These are phyloP conservation scores for Colletotrichum cereale DNA, from an alignment of 2,329 filamentous ascomycete genomes.

Conservation along the genomic window DNA sequence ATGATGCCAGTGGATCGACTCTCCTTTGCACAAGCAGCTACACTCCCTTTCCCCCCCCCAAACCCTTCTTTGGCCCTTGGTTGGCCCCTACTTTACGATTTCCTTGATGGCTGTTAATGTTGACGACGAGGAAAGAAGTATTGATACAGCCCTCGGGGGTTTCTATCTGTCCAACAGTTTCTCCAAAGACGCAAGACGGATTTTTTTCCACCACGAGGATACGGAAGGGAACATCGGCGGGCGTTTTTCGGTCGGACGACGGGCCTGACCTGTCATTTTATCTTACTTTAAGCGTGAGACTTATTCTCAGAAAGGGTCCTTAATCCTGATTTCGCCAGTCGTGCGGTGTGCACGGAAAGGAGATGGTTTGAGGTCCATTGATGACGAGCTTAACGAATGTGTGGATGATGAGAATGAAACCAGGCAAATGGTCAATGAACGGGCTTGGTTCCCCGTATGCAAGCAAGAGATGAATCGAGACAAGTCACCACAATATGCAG, in stretches of 20 bases:
- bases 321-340: background rate
- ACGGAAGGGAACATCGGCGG: constrained; percentile 31
- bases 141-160: constrained; percentile 33
- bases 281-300: constrained; percentile 13
- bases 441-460: constrained; percentile 5
- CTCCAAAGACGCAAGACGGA: constrained; percentile 38
- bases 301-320: constrained; percentile 2
- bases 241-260: constrained; percentile 30
- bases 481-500: background rate
- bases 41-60: constrained; percentile 5
- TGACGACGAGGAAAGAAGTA: constrained; percentile 35
- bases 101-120: constrained; percentile 31
- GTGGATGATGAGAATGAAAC: constrained; percentile 23
- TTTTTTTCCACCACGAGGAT: constrained; percentile 35
- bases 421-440: constrained; percentile 5
- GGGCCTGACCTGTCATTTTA: constrained; percentile 12
- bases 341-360: constrained; percentile 3
- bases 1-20: constrained; percentile 39
- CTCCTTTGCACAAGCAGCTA: constrained; percentile 32
- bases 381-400: constrained; percentile 27
- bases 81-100: constrained; percentile 27
- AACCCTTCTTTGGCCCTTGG: constrained; percentile 25
- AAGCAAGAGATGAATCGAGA: constrained; percentile 32
- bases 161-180: constrained; percentile 30
- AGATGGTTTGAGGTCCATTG: constrained; percentile 1